phyloP scores from a whole-genome alignment of 164 flowering plant species.

The Nymphaea colorata region DNA sequence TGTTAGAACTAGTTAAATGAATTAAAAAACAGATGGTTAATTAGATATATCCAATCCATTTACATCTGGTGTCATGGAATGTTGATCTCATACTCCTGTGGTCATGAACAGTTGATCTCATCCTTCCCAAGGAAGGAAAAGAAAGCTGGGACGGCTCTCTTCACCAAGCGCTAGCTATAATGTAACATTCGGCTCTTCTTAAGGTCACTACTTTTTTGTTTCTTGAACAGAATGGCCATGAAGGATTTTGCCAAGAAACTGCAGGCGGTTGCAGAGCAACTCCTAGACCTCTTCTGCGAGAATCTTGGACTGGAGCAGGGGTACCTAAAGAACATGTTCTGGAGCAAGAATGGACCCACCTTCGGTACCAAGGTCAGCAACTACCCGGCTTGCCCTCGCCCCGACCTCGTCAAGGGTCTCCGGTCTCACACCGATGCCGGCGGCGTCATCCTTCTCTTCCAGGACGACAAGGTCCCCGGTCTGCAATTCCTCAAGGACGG shows the following conservation, averaged over 20 bases:
- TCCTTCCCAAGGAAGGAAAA: no score
- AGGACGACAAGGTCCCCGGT: conserved; percentile 77
- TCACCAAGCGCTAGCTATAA: no score
- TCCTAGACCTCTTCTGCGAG: conserved; percentile 72
- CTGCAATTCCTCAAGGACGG: conserved; percentile 89
- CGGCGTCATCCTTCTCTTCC: conserved; percentile 78
- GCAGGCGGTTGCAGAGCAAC: conserved; percentile 66
- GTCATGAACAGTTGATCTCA: no score
- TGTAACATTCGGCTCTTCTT: no score
- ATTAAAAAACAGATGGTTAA: no score
- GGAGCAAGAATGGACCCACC: conserved; percentile 66
- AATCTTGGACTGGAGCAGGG: conserved; percentile 84
- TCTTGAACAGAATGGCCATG: conserved; percentile 45
- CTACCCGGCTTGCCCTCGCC: conserved; percentile 88
- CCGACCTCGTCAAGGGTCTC: conserved; percentile 81
- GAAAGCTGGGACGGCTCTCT: no score
- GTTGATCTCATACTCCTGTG: no score
- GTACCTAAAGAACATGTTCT: conserved; percentile 63
- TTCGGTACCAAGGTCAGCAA: conserved; percentile 91
- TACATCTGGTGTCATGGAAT: no score
- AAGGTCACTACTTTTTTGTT: no score
- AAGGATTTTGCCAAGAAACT: conserved; percentile 56
- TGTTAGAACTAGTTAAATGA: no score
- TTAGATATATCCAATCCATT: no score
- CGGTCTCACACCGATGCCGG: conserved; percentile 97